Evolutionary conservation across 768 basidiomycete species (phyloP).

Genomic region (Steccherinum ochraceum): DNA sequence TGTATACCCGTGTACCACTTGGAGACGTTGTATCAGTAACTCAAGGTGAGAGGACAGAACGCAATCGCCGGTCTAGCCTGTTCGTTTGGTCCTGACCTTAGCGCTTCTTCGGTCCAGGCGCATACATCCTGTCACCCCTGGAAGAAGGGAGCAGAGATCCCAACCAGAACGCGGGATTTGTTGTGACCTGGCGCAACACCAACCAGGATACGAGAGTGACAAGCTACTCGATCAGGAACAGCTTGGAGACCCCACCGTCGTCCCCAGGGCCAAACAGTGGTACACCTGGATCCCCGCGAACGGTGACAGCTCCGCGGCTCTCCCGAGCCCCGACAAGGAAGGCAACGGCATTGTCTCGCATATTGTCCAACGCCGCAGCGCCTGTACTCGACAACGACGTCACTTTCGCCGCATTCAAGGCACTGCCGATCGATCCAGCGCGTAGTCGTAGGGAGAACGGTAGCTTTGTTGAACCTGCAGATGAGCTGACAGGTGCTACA

Average conservation of each 20-base stretch:
- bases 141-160: constrained; percentile 90
- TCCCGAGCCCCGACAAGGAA: constrained; percentile 11
- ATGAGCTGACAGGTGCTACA: constrained; percentile 52
- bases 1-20: constrained; percentile 85
- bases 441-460: constrained; percentile 41
- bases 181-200: constrained; percentile 69
- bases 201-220: constrained; percentile 71
- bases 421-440: constrained; percentile 64
- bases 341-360: constrained; percentile 21
- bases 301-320: constrained; percentile 5
- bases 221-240: constrained; percentile 84
- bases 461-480: constrained; percentile 49
- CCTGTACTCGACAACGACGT: constrained; percentile 28
- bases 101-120: constrained; percentile 42
- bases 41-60: constrained; percentile 48
- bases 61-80: neutral
- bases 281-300: constrained; percentile 4
- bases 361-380: constrained; percentile 32
- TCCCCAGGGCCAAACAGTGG: constrained; percentile 5
- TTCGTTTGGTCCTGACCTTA: neutral
- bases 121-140: constrained; percentile 90
- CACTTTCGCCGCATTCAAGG: constrained; percentile 73
- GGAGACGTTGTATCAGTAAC: constrained; percentile 70
- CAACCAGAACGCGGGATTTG: constrained; percentile 83
- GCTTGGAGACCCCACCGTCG: constrained; percentile 29